phyloP scores from a whole-genome alignment of 129 eudicot genomes.

The Gnaphalium uliginosum region DNA sequence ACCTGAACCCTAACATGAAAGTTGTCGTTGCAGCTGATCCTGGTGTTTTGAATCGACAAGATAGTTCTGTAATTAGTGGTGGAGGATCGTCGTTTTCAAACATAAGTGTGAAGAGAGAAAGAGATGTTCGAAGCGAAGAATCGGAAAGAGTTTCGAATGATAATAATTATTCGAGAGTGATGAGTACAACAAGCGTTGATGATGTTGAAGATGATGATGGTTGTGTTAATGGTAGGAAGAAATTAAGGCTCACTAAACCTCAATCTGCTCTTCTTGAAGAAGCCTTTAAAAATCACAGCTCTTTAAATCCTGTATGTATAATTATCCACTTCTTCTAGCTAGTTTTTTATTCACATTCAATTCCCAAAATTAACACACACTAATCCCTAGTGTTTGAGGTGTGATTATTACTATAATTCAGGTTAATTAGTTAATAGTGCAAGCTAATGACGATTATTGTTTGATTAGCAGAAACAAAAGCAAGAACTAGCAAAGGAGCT shows the following conservation, averaged over 20 bases:
- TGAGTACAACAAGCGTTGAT: constrained; percentile 35
- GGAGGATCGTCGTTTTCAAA: constrained; percentile 76
- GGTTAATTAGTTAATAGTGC: neutral
- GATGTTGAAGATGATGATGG: constrained; percentile 82
- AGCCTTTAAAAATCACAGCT: constrained; percentile 80
- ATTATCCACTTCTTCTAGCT: neutral
- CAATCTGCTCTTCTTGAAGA: constrained; percentile 91
- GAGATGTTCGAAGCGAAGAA: constrained; percentile 62
- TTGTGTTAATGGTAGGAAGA: constrained; percentile 69
- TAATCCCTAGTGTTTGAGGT: neutral
- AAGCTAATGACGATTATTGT: constrained; percentile 27
- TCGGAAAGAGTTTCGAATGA: constrained; percentile 38
- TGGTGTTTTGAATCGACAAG: constrained; percentile 43
- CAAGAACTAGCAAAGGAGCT: constrained; percentile 78
- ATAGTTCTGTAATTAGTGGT: constrained; percentile 45
- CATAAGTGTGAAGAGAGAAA: constrained; percentile 70
- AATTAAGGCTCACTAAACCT: constrained; percentile 87
- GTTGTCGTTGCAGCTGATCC: constrained; percentile 7
- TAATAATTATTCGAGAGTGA: constrained; percentile 33
- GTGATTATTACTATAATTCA: neutral
- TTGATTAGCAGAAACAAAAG: constrained; percentile 86
- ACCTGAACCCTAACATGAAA: constrained; percentile 20
- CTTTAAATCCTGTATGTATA: constrained; percentile 81
- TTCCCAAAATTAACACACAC: neutral
- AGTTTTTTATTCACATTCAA: neutral